Evolutionary conservation across 2,329 filamentous ascomycete species (phyloP), one percentile per base, ranked within the genome.

Genomic region (Paraphoma sp.): DNA sequence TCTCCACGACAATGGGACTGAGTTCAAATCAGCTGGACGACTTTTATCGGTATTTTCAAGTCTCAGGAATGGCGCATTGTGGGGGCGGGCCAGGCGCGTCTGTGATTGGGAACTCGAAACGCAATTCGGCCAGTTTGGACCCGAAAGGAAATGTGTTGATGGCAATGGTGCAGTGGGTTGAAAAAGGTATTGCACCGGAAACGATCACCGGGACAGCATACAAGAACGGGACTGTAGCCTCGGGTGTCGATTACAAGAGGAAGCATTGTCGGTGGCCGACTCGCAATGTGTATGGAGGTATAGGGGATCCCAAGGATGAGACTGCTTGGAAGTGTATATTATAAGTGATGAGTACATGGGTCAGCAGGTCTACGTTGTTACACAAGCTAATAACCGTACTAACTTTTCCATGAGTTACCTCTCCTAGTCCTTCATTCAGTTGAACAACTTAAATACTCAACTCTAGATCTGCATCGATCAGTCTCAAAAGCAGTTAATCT

Each of bases 21-120:
- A 56, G 68, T 0, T 45, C 67, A 1, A 47, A 57, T 0, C 57
- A 76, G 52, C 64, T 82, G 5, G 79, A 82, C 54, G 62, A 68
- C 1, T 82, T 81, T 55, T 80, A 83, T 61, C 78, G 83, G 46
- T 81, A 78, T 69, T 86, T 86, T 74, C 77, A 78, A 30, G 82
- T 81, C 68, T 81, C 67, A 55, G 84, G 84, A 5, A 82, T 84
- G 75, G 75, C 69, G 2, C 84, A 86, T 68, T 86, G 84, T 64
- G 60, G 56, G 31, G 78, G 79, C 7, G 84, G 84, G 7, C 71
- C 70, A 1, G 83, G 83, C 1, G 82, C 82, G 1, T 69, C 65
- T 44, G 65, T 56, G 12, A 72, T 77, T 31, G 74, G 75, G n/a
- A 38, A 38, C 33, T 38, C 33, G 10, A 16, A 33, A 36, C 46